Conservation (phyloP, 148 eudicot species). For the Chenopodium formosanum region DNA sequence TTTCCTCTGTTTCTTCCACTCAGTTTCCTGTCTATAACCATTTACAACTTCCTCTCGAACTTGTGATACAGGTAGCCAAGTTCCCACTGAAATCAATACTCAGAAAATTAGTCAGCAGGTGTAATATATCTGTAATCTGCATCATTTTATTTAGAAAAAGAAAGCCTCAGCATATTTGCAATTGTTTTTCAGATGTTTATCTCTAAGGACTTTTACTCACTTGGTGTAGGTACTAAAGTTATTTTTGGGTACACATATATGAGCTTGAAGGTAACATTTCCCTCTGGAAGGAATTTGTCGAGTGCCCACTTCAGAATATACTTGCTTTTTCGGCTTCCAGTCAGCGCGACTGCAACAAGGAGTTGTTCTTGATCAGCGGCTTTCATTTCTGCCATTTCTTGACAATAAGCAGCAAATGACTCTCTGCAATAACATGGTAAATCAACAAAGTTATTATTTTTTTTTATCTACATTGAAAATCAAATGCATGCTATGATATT, state of each 20-base stretch:
- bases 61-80: constrained; percentile 54
- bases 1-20: constrained; percentile 58
- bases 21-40: constrained; percentile 55
- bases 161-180: too few relatives aligned
- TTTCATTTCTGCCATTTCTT: constrained; percentile 24
- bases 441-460: background rate
- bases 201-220: constrained; percentile 38
- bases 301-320: constrained; percentile 70
- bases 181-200: background rate
- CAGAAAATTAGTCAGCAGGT: constrained; percentile 13
- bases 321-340: constrained; percentile 60
- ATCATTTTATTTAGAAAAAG: background rate
- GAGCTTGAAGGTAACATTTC: constrained; percentile 56
- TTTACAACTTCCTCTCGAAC: constrained; percentile 64
- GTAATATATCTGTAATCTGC: background rate
- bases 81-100: constrained; percentile 53
- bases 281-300: constrained; percentile 60
- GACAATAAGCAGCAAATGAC: background rate
- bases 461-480: too few relatives aligned
- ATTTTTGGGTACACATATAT: constrained; percentile 66
- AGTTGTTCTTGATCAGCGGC: background rate
- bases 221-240: constrained; percentile 67
- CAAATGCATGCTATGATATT: background rate
- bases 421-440: background rate
- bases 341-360: constrained; percentile 28